Evolutionary conservation across 1,284 basidiomycete species (phyloP).

Genomic region (Pholiota adiposa): DNA sequence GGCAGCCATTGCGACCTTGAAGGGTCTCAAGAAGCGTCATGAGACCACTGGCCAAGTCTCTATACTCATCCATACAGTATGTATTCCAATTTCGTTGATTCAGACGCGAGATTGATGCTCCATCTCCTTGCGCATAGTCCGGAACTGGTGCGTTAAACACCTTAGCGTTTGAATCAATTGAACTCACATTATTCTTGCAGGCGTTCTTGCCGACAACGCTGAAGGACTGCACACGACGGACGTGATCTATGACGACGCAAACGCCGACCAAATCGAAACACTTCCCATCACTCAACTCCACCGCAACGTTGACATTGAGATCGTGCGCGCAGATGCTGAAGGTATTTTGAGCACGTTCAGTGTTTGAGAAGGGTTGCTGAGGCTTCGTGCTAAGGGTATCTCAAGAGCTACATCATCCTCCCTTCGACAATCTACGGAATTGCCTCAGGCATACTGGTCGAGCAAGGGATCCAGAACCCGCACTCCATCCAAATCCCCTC

Average conservation of each 20-base stretch:
- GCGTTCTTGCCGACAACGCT: conserved; percentile 40
- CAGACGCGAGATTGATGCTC: not conserved
- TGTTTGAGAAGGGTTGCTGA: not conserved
- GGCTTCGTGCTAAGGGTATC: conserved; percentile 38
- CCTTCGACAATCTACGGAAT: conserved; percentile 51
- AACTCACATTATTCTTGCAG: conserved; percentile 5
- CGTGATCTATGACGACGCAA: conserved; percentile 42
- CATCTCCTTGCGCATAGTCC: conserved; percentile 14
- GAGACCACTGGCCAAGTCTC: conserved; percentile 43
- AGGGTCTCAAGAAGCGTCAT: conserved; percentile 47
- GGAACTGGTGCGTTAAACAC: conserved; percentile 17
- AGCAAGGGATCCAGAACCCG: conserved; percentile 45
- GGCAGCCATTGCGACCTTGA: conserved; percentile 45
- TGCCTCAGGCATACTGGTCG: conserved; percentile 42
- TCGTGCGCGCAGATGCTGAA: conserved; percentile 41
- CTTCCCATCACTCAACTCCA: conserved; percentile 40
- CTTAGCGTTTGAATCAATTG: not conserved
- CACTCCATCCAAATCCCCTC: conserved; percentile 47
- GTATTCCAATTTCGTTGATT: conserved; percentile 18
- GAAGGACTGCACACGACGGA: conserved; percentile 35
- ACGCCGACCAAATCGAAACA: conserved; percentile 43
- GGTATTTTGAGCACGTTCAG: conserved; percentile 23
- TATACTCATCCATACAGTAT: conserved; percentile 55
- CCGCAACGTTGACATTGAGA: conserved; percentile 40
- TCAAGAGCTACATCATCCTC: conserved; percentile 47